Evolutionary conservation across 2,329 filamentous ascomycete genomes (phyloP).

Genomic region (Fusarium kyushuense): DNA sequence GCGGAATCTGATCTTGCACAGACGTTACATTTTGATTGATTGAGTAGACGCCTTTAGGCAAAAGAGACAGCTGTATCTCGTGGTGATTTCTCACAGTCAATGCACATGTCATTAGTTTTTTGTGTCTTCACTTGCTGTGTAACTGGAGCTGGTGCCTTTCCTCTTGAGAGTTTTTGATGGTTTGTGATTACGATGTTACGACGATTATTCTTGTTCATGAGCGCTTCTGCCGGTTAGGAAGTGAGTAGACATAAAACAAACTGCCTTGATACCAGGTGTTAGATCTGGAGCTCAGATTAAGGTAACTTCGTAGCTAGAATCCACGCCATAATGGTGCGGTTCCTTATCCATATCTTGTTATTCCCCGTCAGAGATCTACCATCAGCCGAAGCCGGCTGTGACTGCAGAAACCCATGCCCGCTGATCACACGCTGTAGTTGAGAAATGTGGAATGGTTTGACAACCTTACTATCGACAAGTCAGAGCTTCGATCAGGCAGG

Average conservation of each 20-base stretch:
- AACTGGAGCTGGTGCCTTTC: neutral
- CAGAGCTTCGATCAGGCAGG: neutral
- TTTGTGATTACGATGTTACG: neutral
- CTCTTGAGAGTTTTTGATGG: neutral
- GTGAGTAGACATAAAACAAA: no score
- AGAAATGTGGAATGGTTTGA: neutral
- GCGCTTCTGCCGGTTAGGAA: neutral
- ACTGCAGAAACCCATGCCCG: neutral
- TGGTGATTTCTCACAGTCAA: neutral
- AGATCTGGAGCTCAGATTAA: neutral
- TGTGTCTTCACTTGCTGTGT: neutral
- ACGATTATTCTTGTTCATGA: neutral
- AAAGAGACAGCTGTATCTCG: neutral
- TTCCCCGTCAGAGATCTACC: neutral
- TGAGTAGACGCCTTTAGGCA: neutral
- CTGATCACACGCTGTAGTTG: neutral
- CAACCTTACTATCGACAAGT: no score
- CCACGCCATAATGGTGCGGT: conserved; percentile 19
- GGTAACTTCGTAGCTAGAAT: neutral
- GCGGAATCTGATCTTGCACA: neutral
- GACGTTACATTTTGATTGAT: neutral
- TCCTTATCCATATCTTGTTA: conserved; percentile 6
- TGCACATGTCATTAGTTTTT: neutral
- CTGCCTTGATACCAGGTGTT: neutral
- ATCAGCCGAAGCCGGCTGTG: neutral